Conservation (phyloP, 768 basidiomycete species). For the Podaxis rugospora region DNA sequence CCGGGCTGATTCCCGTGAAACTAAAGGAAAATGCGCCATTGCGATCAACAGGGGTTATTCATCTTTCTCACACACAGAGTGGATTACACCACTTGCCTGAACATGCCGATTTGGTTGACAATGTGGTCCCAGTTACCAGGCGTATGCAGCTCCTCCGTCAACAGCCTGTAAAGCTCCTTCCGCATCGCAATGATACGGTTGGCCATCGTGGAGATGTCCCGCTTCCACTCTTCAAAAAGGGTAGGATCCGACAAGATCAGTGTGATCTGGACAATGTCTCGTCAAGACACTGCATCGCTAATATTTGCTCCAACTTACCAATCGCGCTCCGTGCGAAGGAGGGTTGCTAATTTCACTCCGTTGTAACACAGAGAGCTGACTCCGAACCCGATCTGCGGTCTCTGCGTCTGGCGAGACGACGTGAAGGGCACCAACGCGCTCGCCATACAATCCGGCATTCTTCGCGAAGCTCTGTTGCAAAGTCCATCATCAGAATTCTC, state of each 20-base stretch:
- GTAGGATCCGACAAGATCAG: constrained; percentile 72
- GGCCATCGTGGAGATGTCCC: constrained; percentile 90
- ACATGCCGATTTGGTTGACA: constrained; percentile 95
- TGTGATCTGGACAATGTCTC: constrained; percentile 45
- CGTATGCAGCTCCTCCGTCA: constrained; percentile 77
- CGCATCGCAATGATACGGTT: constrained; percentile 92
- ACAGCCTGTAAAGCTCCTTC: constrained; percentile 62
- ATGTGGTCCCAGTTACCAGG: constrained; percentile 98
- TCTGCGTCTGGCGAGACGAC: constrained; percentile 63
- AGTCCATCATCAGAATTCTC: constrained; percentile 91
- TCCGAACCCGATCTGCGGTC: constrained; percentile 68
- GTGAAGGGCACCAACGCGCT: constrained; percentile 93
- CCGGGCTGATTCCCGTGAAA: constrained; percentile 75
- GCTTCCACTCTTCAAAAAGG: constrained; percentile 86
- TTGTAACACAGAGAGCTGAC: constrained; percentile 88
- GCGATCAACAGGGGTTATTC: constrained; percentile 7
- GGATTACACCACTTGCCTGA: constrained; percentile 55
- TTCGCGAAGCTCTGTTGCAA: constrained; percentile 92
- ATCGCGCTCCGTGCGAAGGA: constrained; percentile 83
- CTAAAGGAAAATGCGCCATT: constrained; percentile 30
- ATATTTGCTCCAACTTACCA: constrained; percentile 47
- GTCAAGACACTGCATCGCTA: constrained; percentile 3
- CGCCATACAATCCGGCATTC: constrained; percentile 93
- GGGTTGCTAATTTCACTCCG: constrained; percentile 96
- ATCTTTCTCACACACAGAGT: not conserved